Percentiles rank a stretch among this genome's conserved stretches.
These are phyloP conservation scores for Ceratocystiopsis sp. DNA, from an alignment of 2,329 filamentous ascomycete genomes.

Conservation along the genomic window DNA sequence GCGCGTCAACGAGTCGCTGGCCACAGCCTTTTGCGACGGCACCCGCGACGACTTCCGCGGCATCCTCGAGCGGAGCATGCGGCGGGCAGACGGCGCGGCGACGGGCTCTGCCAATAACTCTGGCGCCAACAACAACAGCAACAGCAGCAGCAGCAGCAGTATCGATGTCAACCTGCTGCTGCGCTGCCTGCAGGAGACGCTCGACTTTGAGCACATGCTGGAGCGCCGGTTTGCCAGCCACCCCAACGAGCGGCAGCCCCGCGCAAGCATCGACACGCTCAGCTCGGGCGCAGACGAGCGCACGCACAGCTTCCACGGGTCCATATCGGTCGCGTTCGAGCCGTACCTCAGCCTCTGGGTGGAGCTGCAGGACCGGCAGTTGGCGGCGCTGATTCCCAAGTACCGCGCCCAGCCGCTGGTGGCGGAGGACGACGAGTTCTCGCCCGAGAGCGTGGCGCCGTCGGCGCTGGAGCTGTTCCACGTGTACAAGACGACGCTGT, in stretches of 20 bases:
- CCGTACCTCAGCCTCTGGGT: conserved; percentile 96
- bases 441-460: conserved; percentile 70
- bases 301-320: conserved; percentile 64
- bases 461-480: conserved; percentile 96
- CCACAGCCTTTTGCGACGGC: conserved; percentile 86
- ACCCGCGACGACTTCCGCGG: conserved; percentile 91
- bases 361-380: conserved; percentile 81
- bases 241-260: no score
- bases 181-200: conserved; percentile 43
- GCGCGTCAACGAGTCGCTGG: conserved; percentile 79
- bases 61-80: conserved; percentile 76
- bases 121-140: no score
- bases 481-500: conserved; percentile 83
- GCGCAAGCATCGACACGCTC: conserved; percentile 79
- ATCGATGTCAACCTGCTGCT: conserved; percentile 29
- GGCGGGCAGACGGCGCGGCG: conserved; percentile 45
- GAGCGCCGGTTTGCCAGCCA: conserved; percentile 56
- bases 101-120: no score
- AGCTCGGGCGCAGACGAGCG: conserved; percentile 63
- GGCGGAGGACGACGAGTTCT: conserved; percentile 79
- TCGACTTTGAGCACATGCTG: conserved; percentile 88
- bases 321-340: conserved; percentile 92
- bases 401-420: conserved; percentile 73
- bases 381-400: conserved; percentile 68
- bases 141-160: conserved; percentile 27